Conservation (phyloP, 129 eudicot genomes). For the Glebionis coronaria region DNA sequence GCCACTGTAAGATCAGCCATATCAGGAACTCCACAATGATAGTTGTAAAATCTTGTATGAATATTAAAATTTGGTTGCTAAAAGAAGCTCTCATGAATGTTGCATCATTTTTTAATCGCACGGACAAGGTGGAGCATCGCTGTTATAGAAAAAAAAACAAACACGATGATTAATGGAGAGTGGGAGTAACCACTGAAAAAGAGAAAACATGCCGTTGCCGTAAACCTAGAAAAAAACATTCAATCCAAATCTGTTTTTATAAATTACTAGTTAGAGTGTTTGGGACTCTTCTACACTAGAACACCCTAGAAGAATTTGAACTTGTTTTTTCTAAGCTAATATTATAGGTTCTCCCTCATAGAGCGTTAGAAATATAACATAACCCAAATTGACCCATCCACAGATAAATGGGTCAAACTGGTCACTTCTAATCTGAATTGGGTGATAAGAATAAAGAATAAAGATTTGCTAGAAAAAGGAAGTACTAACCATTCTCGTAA, state of each 20-base stretch:
- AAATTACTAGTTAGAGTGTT: too few relatives aligned
- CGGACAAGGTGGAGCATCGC: constrained; percentile 91
- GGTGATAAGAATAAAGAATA: constrained; percentile 2
- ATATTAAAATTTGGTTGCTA: constrained; percentile 85
- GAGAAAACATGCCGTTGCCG: too few relatives aligned
- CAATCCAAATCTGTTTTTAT: too few relatives aligned
- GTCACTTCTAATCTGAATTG: not conserved
- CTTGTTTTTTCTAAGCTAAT: not conserved
- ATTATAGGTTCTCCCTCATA: not conserved
- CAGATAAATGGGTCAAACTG: not conserved
- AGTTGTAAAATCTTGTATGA: constrained; percentile 86
- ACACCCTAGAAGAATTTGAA: too few relatives aligned
- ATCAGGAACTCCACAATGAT: constrained; percentile 73
- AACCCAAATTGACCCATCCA: too few relatives aligned
- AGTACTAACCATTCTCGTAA: constrained; percentile 72
- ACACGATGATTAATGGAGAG: too few relatives aligned
- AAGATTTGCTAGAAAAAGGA: constrained; percentile 8
- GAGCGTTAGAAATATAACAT: too few relatives aligned
- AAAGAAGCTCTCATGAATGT: constrained; percentile 96
- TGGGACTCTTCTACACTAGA: too few relatives aligned
- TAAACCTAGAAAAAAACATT: too few relatives aligned
- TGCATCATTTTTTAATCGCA: constrained; percentile 97
- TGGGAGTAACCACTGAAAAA: too few relatives aligned
- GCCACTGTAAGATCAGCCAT: constrained; percentile 82
- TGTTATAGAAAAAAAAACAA: constrained; percentile 32